These are phyloP conservation scores for Phoma sp. DNA, from an alignment of 2,329 filamentous ascomycete genomes.

Conservation along the genomic window DNA sequence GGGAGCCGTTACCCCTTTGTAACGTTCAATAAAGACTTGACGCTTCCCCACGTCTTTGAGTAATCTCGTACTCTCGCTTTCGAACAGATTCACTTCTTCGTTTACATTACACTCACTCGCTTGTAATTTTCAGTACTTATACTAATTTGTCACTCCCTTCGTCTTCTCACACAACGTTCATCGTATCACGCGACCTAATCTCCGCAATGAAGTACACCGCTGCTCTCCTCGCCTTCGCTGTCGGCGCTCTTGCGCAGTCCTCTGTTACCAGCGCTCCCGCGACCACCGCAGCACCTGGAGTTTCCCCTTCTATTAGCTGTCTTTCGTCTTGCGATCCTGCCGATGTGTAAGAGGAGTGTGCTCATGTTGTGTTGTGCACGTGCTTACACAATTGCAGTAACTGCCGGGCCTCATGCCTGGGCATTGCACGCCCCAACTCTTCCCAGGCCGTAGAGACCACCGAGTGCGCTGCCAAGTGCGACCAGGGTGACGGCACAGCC, in stretches of 20 bases:
- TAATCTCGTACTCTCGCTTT: slow-evolving; percentile 12
- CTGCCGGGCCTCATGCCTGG: slow-evolving; percentile 60
- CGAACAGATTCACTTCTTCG: slow-evolving; percentile 12
- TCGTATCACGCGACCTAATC: slow-evolving; percentile 11
- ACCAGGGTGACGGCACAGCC: slow-evolving; percentile 59
- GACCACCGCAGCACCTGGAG: slow-evolving; percentile 33
- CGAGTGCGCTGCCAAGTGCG: slow-evolving; percentile 59
- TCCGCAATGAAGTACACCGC: slow-evolving; percentile 54
- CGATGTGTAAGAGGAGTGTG: slow-evolving; percentile 49
- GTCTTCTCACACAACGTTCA: not conserved
- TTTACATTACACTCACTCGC: slow-evolving; percentile 14
- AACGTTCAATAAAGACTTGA: slow-evolving; percentile 11
- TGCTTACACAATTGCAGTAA: slow-evolving; percentile 14
- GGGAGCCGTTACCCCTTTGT: slow-evolving; percentile 8
- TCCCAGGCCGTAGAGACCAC: slow-evolving; percentile 58
- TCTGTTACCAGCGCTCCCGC: slow-evolving; percentile 45
- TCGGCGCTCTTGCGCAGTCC: slow-evolving; percentile 53
- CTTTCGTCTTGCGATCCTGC: slow-evolving; percentile 47
- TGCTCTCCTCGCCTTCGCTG: slow-evolving; percentile 54
- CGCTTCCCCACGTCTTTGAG: slow-evolving; percentile 9
- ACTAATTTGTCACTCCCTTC: slow-evolving; percentile 5
- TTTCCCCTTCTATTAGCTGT: slow-evolving; percentile 42
- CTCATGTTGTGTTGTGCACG: no score
- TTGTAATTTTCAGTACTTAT: slow-evolving; percentile 4
- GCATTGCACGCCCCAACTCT: slow-evolving; percentile 60